Evolutionary conservation across 192 early-diverging fungal species (phyloP), one percentile per base, ranked within the genome.

Genomic region (Nowakowskiella sp.): DNA sequence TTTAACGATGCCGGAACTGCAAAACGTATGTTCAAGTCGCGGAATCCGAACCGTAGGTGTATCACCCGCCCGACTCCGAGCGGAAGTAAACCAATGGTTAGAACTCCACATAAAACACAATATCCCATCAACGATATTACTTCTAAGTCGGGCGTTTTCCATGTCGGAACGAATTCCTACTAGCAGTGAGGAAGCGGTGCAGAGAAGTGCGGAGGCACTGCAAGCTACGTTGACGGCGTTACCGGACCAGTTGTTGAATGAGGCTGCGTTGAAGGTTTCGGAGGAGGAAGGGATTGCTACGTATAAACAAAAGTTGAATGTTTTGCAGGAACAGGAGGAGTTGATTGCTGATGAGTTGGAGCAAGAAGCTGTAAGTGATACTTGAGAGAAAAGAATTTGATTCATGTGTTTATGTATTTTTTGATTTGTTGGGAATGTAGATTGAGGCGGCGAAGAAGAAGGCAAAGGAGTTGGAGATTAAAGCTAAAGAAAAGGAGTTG

Each of bases 291-390:
- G 94, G 44, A 82, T 77, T 23, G 87, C 88, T n/a, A 93, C 94
- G 2, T 77, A 85, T 47, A 89, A 91, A 72, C 89, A 95, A 65
- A 88, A 91, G 71, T 77, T 95, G 39, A 88, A 92, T 49, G 89
- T 95, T 28, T 63, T 97, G 45, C 84, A 93, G 52, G 84, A 97
- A 66, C 94, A 97, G 68, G 88, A 97, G 66, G 92, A 97, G 60
- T 74, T 97, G 51, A 95, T 97, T 57, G 87, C 86, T 56, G 91
- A 95, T 54, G 94, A 97, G 67, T 76, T 82, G 34, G 90, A 84
- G 48, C 90, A 97, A 69, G 89, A 91, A 29, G 57, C 64, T 28
- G 70, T 73, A 55, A 24, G 54, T 43, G 10, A 4, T 9, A 28
- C 26, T n/a, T 39, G 13, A 13, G 13, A 13, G 19, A 39, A 51